phyloP scores from a whole-genome alignment of 1,139 yeast genomes.

The Zygotorulaspora mrakii region DNA sequence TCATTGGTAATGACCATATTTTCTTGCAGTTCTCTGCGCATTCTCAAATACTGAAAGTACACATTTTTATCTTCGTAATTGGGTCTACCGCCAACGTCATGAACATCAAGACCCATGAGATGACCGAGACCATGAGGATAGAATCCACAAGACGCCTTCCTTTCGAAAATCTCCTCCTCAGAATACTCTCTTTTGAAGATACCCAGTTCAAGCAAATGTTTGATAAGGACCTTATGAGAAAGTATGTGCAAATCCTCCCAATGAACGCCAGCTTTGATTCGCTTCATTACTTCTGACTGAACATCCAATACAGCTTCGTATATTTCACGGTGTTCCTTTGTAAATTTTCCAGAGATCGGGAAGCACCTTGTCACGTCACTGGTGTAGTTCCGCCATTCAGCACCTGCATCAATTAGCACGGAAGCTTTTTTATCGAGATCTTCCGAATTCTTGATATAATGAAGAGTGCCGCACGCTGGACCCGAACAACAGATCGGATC shows the following conservation, averaged over 20 bases:
- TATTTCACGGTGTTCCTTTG: slow-evolving; percentile 76
- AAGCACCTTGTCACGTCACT: slow-evolving; percentile 93
- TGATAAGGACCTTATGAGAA: slow-evolving; percentile 74
- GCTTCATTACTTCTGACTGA: slow-evolving; percentile 68
- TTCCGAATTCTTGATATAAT: slow-evolving; percentile 82
- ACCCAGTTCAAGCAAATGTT: slow-evolving; percentile 68
- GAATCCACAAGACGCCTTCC: slow-evolving; percentile 72
- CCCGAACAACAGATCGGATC: slow-evolving; percentile 97
- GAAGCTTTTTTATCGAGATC: slow-evolving; percentile 55
- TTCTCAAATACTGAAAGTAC: slow-evolving; percentile 68
- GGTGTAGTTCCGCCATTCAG: slow-evolving; percentile 92
- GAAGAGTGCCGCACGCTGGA: slow-evolving; percentile 84
- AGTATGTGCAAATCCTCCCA: slow-evolving; percentile 85
- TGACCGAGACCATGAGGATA: slow-evolving; percentile 97
- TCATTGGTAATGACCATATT: slow-evolving; percentile 93
- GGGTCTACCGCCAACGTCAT: slow-evolving; percentile 88
- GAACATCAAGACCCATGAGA: slow-evolving; percentile 89
- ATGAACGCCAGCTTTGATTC: slow-evolving; percentile 71
- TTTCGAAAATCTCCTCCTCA: slow-evolving; percentile 61
- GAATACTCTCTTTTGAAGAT: slow-evolving; percentile 62
- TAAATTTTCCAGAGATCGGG: slow-evolving; percentile 89
- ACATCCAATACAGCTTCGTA: slow-evolving; percentile 78
- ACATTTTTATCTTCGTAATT: slow-evolving; percentile 81
- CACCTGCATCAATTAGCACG: slow-evolving; percentile 91
- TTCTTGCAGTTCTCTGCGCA: slow-evolving; percentile 65